These are phyloP conservation scores for Lizonia empirigonia DNA, from an alignment of 2,329 filamentous ascomycete species.

Conservation along the genomic window DNA sequence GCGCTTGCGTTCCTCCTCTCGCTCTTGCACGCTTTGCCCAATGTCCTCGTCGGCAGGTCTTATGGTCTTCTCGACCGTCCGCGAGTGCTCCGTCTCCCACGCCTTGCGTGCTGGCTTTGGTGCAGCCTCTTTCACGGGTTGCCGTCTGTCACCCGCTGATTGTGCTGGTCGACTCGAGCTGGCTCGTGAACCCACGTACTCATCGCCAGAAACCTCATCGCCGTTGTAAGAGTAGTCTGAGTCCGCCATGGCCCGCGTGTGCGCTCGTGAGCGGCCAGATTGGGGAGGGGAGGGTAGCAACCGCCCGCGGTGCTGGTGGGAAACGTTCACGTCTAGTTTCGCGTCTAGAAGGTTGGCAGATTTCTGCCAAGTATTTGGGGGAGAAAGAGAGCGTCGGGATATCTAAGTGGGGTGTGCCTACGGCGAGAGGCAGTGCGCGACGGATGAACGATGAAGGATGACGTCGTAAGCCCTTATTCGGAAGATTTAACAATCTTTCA, in stretches of 20 bases:
- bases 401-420: neutral
- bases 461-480: slow-evolving; percentile 12
- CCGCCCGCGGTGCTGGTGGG: slow-evolving; percentile 5
- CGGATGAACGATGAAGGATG: slow-evolving; percentile 7
- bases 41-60: slow-evolving; percentile 66
- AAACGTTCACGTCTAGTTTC: neutral
- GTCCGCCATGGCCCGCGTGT: slow-evolving; percentile 64
- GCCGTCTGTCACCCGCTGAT: slow-evolving; percentile 28
- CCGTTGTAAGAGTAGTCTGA: slow-evolving; percentile 74
- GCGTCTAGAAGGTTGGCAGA: neutral
- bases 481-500: neutral
- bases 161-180: slow-evolving; percentile 34
- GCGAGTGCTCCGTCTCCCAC: slow-evolving; percentile 53
- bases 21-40: slow-evolving; percentile 70
- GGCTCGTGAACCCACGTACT: slow-evolving; percentile 56
- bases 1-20: slow-evolving; percentile 82
- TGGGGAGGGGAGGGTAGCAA: neutral
- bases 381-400: neutral
- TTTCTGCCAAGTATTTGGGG: neutral
- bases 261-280: slow-evolving; percentile 6
- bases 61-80: slow-evolving; percentile 66
- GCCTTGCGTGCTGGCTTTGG: slow-evolving; percentile 54
- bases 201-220: slow-evolving; percentile 66
- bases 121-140: slow-evolving; percentile 26
- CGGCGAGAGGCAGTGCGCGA: slow-evolving; percentile 2